phyloP scores from a whole-genome alignment of 2,329 filamentous ascomycete genomes.

The Tolypocladium album region DNA sequence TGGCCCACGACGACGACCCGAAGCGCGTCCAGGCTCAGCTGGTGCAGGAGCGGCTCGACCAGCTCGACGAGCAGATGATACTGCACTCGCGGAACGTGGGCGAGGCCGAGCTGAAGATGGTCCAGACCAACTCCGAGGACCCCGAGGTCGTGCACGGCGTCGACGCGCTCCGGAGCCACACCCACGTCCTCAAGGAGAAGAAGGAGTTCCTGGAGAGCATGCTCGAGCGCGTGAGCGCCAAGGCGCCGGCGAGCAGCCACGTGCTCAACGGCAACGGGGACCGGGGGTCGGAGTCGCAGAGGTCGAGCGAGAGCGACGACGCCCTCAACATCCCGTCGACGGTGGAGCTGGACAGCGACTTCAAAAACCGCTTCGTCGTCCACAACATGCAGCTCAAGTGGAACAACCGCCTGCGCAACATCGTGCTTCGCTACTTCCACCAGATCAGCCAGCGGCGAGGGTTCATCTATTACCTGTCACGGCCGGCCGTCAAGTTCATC shows the following conservation, averaged over 20 bases:
- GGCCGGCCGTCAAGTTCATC: slow-evolving; percentile 94
- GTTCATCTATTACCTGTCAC: slow-evolving; percentile 95
- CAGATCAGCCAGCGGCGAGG: slow-evolving; percentile 93
- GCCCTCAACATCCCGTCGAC: slow-evolving; percentile 55
- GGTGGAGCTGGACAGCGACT: slow-evolving; percentile 82
- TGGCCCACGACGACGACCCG: slow-evolving; percentile 84
- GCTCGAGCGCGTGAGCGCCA: slow-evolving; percentile 36
- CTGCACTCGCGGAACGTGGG: slow-evolving; percentile 62
- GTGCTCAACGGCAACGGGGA: slow-evolving; percentile 11
- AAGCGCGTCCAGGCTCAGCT: slow-evolving; percentile 79
- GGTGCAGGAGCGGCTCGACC: slow-evolving; percentile 68
- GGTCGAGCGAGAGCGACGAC: slow-evolving; percentile 40
- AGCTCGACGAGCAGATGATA: slow-evolving; percentile 67
- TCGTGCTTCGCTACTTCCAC: slow-evolving; percentile 93
- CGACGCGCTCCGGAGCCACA: slow-evolving; percentile 48
- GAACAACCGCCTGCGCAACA: slow-evolving; percentile 94
- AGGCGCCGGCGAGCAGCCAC: slow-evolving; percentile 19
- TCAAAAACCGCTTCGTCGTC: slow-evolving; percentile 96
- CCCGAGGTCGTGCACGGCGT: slow-evolving; percentile 44
- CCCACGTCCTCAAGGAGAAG: slow-evolving; percentile 45
- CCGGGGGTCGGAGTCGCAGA: slow-evolving; percentile 20
- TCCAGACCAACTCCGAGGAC: slow-evolving; percentile 38
- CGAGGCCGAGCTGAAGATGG: slow-evolving; percentile 62
- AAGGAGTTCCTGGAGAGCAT: slow-evolving; percentile 48
- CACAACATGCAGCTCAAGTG: slow-evolving; percentile 97